Evolutionary conservation across 495 filamentous ascomycete genomes (phyloP), one percentile per base, ranked within the genome.

Genomic region (Entonaema liquescens): DNA sequence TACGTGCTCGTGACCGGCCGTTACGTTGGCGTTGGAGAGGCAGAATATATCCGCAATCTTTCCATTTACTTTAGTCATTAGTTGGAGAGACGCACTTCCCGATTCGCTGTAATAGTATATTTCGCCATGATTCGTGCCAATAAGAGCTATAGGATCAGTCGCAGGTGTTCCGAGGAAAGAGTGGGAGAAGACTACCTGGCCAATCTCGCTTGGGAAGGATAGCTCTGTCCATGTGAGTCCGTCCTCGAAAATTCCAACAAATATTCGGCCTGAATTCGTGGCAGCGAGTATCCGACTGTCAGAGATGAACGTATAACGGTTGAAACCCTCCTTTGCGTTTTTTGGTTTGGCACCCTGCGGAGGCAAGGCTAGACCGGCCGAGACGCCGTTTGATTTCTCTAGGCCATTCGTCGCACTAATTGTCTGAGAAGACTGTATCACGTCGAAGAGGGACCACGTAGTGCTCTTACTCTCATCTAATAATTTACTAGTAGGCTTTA

Each of bases 271-370:
- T n/a, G 79, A 82, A 12, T 80, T 83, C 1, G 90, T 89, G 3
- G 85, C 88, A 2, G 82, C 83, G 53, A 94, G 75, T 19, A 95
- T 75, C 15, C 77, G 78, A 44, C 84, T 78, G 1, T 85, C 75
- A 2, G 85, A 84, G 23, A 94, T 74, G 67, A 94, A 93, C 9
- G 82, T 83, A 71, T 92, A 95, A 33, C 84, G 78, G 67, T 88
- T 90, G 62, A 90, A 86, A 6, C 74, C 71, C 60, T 90, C 85
- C 53, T 83, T 82, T 12, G 63, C 58, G 21, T 69, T 71, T 60
- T 61, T 74, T 17, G 71, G 65, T 15, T 75, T 80, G 25, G 70
- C 73, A 5, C 26, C 44, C 36, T 7, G 52, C 13, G 63, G 17
- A 17, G 58, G 28, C 8, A 54, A 53, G 19, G 35, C 15, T 26